phyloP scores from a whole-genome alignment of 768 basidiomycete species.

The Mycena chlorophos region DNA sequence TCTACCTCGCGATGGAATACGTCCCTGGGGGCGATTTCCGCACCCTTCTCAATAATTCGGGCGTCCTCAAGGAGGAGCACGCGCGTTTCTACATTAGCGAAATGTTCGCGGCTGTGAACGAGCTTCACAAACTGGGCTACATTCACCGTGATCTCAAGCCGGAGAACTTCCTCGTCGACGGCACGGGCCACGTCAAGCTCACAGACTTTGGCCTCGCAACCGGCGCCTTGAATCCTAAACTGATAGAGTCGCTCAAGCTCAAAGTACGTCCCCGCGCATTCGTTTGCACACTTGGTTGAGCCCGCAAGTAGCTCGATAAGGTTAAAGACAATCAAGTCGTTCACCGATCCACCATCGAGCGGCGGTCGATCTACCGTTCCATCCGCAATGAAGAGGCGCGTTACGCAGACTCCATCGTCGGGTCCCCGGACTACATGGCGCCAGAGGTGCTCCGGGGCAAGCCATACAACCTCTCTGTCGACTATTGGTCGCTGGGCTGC shows the following conservation, averaged over 20 bases:
- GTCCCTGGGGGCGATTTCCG: slow-evolving; percentile 95
- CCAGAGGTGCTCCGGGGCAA: slow-evolving; percentile 92
- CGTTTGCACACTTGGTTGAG: background rate
- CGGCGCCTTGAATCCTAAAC: slow-evolving; percentile 89
- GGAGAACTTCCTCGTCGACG: slow-evolving; percentile 98
- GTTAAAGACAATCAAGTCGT: slow-evolving; percentile 92
- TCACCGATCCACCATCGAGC: slow-evolving; percentile 89
- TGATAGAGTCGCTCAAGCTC: slow-evolving; percentile 91
- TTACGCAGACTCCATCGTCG: slow-evolving; percentile 96
- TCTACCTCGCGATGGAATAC: slow-evolving; percentile 81
- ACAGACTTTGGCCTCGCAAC: slow-evolving; percentile 98
- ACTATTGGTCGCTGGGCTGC: slow-evolving; percentile 98
- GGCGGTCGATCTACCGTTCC: slow-evolving; percentile 91
- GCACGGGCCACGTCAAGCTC: slow-evolving; percentile 93
- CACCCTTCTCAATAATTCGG: slow-evolving; percentile 95
- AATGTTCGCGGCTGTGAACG: slow-evolving; percentile 94
- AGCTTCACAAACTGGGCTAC: slow-evolving; percentile 95
- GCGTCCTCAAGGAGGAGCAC: slow-evolving; percentile 95
- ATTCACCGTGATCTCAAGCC: slow-evolving; percentile 98
- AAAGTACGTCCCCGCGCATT: slow-evolving; percentile 56
- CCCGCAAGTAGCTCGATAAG: slow-evolving; percentile 74
- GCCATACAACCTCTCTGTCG: slow-evolving; percentile 93
- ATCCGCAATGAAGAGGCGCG: slow-evolving; percentile 88
- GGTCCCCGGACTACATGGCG: slow-evolving; percentile 98
- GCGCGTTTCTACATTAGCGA: slow-evolving; percentile 96